Conservation (phyloP, 116 monocot genomes). For the Iris pallida region DNA sequence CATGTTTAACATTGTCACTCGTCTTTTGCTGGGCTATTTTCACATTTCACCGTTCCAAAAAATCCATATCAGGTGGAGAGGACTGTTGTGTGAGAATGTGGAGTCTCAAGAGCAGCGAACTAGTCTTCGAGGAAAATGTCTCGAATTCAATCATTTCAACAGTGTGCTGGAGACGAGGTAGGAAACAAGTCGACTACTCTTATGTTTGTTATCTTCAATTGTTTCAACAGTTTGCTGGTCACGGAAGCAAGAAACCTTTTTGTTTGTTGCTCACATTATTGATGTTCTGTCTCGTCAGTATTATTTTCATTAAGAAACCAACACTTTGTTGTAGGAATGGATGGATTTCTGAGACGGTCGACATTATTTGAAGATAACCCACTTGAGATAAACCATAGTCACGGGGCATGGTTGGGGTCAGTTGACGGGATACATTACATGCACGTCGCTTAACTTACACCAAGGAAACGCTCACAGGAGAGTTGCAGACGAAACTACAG, state of each 20-base stretch:
- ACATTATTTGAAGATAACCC: not conserved
- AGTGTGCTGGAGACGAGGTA: conserved; percentile 50
- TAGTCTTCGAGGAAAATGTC: conserved; percentile 58
- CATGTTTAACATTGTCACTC: not conserved
- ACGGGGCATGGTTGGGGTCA: conserved; percentile 83
- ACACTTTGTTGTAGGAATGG: conserved; percentile 13
- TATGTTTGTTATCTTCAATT: not conserved
- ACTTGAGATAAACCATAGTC: conserved; percentile 26
- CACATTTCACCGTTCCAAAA: conserved; percentile 32
- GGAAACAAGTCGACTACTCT: not conserved
- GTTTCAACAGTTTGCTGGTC: not conserved
- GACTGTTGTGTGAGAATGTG: conserved; percentile 66
- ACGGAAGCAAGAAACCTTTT: not conserved
- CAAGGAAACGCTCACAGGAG: not conserved
- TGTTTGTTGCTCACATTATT: not conserved
- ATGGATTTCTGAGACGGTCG: not conserved
- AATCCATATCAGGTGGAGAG: conserved; percentile 59
- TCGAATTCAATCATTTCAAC: conserved; percentile 30
- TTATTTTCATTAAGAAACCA: not conserved
- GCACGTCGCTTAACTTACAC: conserved; percentile 35
- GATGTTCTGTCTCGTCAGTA: not conserved
- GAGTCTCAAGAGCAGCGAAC: conserved; percentile 70
- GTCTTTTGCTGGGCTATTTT: conserved; percentile 18
- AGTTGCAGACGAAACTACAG: too few species aligned
- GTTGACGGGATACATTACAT: conserved; percentile 53